Conservation (phyloP, 2,329 filamentous ascomycete genomes). For the Diaporthe sp. region DNA sequence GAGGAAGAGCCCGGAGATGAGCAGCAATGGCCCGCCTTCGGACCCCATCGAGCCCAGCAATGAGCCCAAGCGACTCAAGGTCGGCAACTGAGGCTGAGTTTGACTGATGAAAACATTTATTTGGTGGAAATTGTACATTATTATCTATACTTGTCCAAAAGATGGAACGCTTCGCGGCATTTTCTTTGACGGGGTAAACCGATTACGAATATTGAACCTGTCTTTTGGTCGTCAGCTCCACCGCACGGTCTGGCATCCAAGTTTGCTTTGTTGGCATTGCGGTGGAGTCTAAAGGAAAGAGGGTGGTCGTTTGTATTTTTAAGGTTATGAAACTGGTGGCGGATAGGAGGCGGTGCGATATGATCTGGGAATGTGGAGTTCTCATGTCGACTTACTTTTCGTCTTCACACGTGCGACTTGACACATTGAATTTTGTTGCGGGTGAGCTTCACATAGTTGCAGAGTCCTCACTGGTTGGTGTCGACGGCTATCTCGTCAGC, state of each 20-base stretch:
- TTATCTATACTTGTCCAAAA: slow-evolving; percentile 28
- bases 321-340: not conserved
- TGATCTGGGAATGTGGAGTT: slow-evolving; percentile 17
- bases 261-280: slow-evolving; percentile 14
- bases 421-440: not conserved
- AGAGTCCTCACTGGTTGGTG: not conserved
- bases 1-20: slow-evolving; percentile 67
- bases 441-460: not conserved
- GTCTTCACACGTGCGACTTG: not conserved
- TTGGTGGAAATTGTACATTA: slow-evolving; percentile 28
- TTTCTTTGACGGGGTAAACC: not conserved
- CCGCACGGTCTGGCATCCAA: slow-evolving; percentile 19
- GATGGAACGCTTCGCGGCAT: slow-evolving; percentile 34
- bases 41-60: slow-evolving; percentile 54
- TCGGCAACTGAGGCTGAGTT: slow-evolving; percentile 51
- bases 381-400: slow-evolving; percentile 3
- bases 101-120: not conserved
- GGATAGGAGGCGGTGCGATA: not conserved
- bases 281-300: slow-evolving; percentile 17
- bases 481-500: not conserved
- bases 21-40: slow-evolving; percentile 49
- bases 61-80: slow-evolving; percentile 65
- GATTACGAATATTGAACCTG: not conserved
- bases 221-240: slow-evolving; percentile 16
- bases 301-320: slow-evolving; percentile 5